Base-by-base conservation (phyloP, 2,329 filamentous ascomycete species). In the Pseudocercospora vitis region DNA sequence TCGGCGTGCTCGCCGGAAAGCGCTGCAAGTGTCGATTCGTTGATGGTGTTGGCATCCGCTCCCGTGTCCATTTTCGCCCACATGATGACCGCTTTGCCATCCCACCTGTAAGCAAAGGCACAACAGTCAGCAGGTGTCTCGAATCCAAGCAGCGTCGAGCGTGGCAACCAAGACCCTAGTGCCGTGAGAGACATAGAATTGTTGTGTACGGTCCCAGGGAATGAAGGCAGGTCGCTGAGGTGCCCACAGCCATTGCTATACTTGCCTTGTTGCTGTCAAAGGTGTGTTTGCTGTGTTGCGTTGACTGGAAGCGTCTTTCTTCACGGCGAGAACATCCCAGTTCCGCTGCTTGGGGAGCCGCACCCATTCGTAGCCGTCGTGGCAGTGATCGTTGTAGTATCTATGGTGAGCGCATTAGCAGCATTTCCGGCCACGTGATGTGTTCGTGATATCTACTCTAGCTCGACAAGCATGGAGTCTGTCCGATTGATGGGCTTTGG, bases 31-130 rank as follows among this genome's bases (percentile, higher is more conserved):
- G 58, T 60, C 31, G 52, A 58, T 18, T 26, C 47, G 42, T 60
- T 60, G 26, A 64, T 64, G 33, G 59, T 52, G 48, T 62, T 64
- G 35, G 46, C 52, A 32, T 58, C 56, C 1, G 62, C 54, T 11
- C 60, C 62, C 1, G 62, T 62, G 47, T 64, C 62, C 52, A 61
- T 54, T 48, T 59, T 62, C 14, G 62, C 62, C 56, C 53, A 61
- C 52, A 64, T 50, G 8, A 56, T 52, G n/a, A 58, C 61, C 28
- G 51, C 16, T 21, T 48, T 47, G 6, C 50, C 51, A 26, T 62
- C 50, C 12, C 47, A 50, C n/a, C n/a, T n/a, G n/a, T n/a, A n/a
- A n/a, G n/a, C n/a, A n/a, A n/a, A n/a, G n/a, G n/a, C n/a, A n/a
- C n/a, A n/a, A n/a, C n/a, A n/a, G n/a, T n/a, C n/a, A n/a, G n/a